These are phyloP conservation scores for Ilex asprella DNA, from an alignment of 257 asterid genomes.

Conservation along the genomic window DNA sequence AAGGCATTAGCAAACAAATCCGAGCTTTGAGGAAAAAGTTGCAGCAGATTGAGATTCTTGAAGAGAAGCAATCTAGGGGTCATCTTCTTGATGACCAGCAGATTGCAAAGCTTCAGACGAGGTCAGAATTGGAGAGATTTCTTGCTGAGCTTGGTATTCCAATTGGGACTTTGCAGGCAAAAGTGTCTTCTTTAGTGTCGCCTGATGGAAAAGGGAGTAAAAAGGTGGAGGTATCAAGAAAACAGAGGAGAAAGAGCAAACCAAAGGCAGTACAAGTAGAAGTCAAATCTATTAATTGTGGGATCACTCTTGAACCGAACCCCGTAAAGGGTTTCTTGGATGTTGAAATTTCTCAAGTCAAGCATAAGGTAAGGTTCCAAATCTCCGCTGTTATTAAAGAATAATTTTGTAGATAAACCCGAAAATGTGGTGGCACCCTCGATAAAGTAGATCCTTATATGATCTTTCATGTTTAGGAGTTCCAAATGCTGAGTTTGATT, in stretches of 20 bases:
- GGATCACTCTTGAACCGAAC: slow-evolving; percentile 28
- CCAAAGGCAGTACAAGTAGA: slow-evolving; percentile 42
- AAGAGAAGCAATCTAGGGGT: slow-evolving; percentile 68
- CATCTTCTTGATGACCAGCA: slow-evolving; percentile 83
- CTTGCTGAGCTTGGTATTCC: slow-evolving; percentile 85
- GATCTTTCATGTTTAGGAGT: too few relatives aligned
- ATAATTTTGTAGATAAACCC: neutral
- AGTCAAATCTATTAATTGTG: slow-evolving; percentile 30
- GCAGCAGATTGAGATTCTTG: slow-evolving; percentile 97
- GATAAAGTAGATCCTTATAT: too few relatives aligned
- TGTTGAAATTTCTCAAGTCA: slow-evolving; percentile 31
- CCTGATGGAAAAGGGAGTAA: slow-evolving; percentile 51
- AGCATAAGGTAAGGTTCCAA: slow-evolving; percentile 34
- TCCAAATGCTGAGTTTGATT: too few relatives aligned
- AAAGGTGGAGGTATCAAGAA: slow-evolving; percentile 36
- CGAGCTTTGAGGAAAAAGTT: slow-evolving; percentile 83
- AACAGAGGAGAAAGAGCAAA: slow-evolving; percentile 68
- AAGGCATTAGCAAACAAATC: slow-evolving; percentile 53
- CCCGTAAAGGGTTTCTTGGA: slow-evolving; percentile 31
- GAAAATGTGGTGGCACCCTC: too few relatives aligned
- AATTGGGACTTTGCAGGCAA: slow-evolving; percentile 33
- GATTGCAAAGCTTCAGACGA: slow-evolving; percentile 62
- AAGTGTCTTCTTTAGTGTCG: slow-evolving; percentile 34
- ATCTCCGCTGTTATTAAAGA: neutral
- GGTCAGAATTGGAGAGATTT: slow-evolving; percentile 52